Conservation (phyloP, 345 rosid genomes). For the Gossypioides kirkii region DNA sequence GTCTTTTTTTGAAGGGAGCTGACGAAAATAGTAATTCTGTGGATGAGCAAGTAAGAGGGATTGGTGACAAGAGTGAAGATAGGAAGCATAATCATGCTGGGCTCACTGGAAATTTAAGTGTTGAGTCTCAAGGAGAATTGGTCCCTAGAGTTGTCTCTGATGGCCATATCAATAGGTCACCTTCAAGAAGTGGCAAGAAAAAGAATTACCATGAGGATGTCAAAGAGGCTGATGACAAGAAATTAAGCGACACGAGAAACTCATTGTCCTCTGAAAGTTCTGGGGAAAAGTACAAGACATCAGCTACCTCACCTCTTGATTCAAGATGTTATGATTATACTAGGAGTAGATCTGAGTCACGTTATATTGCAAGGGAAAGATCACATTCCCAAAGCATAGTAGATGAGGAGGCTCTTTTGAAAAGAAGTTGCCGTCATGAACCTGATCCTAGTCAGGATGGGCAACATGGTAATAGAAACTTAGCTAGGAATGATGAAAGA, state of each 20-base stretch:
- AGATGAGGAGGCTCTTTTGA: conserved; percentile 40
- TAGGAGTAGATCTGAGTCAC: conserved; percentile 46
- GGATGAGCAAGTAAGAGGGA: conserved; percentile 19
- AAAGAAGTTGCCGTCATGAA: conserved; percentile 27
- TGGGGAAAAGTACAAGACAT: conserved; percentile 27
- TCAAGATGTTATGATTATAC: conserved; percentile 30
- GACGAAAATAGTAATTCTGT: conserved; percentile 8
- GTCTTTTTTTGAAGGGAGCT: conserved; percentile 30
- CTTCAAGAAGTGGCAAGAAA: conserved; percentile 30
- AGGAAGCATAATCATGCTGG: conserved; percentile 11
- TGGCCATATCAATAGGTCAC: conserved; percentile 26
- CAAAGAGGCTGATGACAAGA: conserved; percentile 28
- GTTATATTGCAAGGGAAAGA: conserved; percentile 44
- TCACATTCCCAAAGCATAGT: conserved; percentile 41
- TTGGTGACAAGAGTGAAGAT: neutral
- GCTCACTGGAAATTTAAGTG: conserved; percentile 14
- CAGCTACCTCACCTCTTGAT: conserved; percentile 29
- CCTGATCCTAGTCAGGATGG: conserved; percentile 30
- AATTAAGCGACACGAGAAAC: conserved; percentile 27
- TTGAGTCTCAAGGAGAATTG: conserved; percentile 16
- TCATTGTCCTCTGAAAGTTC: conserved; percentile 36
- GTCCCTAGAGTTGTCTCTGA: conserved; percentile 16
- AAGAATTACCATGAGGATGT: conserved; percentile 30
- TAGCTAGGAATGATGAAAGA: conserved; percentile 36
- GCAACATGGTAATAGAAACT: conserved; percentile 36